Conservation (phyloP, 192 early-diverging fungal genomes). For the Jimgerdemannia lactiflua region DNA sequence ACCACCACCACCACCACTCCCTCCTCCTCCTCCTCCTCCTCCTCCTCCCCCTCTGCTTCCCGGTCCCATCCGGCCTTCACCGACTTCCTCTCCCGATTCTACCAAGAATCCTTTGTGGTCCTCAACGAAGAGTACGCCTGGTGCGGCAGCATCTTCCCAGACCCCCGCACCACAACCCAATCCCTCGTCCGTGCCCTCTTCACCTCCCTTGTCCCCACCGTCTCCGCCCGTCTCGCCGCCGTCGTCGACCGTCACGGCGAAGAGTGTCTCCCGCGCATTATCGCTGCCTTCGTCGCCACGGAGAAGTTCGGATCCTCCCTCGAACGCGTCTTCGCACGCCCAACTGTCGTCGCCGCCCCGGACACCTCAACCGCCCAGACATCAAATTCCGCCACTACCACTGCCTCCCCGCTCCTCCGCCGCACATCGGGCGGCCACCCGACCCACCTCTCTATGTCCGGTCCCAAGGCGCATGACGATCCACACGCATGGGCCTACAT, state of each 20-base stretch:
- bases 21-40: not conserved
- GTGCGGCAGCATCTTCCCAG: constrained; percentile 53
- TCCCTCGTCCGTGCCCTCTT: constrained; percentile 50
- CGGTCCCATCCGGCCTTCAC: not conserved
- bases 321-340: constrained; percentile 50
- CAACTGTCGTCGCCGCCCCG: constrained; percentile 20
- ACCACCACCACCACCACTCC: too few species aligned
- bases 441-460: constrained; percentile 20
- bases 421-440: constrained; percentile 9
- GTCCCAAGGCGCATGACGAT: constrained; percentile 21
- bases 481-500: constrained; percentile 53
- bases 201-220: constrained; percentile 45
- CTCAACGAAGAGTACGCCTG: constrained; percentile 58
- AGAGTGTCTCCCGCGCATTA: constrained; percentile 33
- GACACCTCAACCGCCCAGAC: constrained; percentile 1
- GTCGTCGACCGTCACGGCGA: constrained; percentile 27
- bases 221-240: constrained; percentile 22
- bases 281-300: constrained; percentile 46
- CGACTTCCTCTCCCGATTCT: constrained; percentile 43
- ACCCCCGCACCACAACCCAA: constrained; percentile 41
- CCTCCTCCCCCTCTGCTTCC: not conserved
- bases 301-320: constrained; percentile 52
- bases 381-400: too few species aligned
- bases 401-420: constrained; percentile 1
- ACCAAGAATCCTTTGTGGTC: constrained; percentile 45